phyloP scores from a whole-genome alignment of 352 stramenopile species.

The Sclerospora graminicola region DNA sequence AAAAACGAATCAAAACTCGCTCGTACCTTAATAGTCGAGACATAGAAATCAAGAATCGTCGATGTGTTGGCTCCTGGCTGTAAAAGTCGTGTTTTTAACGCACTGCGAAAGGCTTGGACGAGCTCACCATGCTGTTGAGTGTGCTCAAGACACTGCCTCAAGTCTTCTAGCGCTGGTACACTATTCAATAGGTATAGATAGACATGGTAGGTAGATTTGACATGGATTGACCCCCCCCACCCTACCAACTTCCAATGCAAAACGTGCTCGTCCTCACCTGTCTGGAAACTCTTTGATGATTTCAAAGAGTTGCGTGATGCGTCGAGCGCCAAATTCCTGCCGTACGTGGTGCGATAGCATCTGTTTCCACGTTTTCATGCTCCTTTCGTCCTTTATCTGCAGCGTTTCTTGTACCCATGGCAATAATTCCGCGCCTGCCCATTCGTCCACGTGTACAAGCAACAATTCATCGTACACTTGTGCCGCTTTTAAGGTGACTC shows the following conservation, averaged over 20 bases:
- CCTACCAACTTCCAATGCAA: neutral
- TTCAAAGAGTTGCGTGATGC: slow-evolving; percentile 94
- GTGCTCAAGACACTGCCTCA: slow-evolving; percentile 63
- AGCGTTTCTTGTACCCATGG: slow-evolving; percentile 53
- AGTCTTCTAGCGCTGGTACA: slow-evolving; percentile 53
- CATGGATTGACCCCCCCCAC: no score
- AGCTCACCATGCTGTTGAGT: slow-evolving; percentile 83
- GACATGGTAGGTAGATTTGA: no score
- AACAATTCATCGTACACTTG: slow-evolving; percentile 42
- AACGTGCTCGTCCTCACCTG: slow-evolving; percentile 27
- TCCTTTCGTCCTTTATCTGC: slow-evolving; percentile 11
- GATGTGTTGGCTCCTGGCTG: slow-evolving; percentile 93
- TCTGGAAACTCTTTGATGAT: slow-evolving; percentile 96
- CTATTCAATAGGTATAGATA: slow-evolving; percentile 11
- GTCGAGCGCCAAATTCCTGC: slow-evolving; percentile 54
- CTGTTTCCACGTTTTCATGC: slow-evolving; percentile 27
- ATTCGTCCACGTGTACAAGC: slow-evolving; percentile 36
- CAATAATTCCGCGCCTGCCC: slow-evolving; percentile 38
- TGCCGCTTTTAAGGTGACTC: slow-evolving; percentile 34
- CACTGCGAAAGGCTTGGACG: slow-evolving; percentile 59
- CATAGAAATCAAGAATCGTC: slow-evolving; percentile 97
- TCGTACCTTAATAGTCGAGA: slow-evolving; percentile 90
- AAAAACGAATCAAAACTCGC: neutral
- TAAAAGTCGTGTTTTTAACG: slow-evolving; percentile 81
- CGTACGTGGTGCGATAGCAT: slow-evolving; percentile 41